Base-by-base conservation (phyloP, 2,329 filamentous ascomycete species). In the Fusarium globosum region DNA sequence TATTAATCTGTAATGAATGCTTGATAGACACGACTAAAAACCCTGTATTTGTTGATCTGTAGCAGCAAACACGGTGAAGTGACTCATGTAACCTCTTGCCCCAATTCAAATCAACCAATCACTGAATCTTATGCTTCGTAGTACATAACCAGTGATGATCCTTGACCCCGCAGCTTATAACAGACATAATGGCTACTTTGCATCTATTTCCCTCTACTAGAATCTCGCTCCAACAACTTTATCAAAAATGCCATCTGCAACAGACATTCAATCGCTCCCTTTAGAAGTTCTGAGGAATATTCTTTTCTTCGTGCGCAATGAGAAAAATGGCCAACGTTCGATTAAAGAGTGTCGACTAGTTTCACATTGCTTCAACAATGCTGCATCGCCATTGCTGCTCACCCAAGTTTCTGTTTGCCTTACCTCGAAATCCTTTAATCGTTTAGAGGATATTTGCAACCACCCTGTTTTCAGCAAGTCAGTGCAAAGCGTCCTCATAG, bases 221-320 rank as follows among this genome's bases (percentile, higher is more conserved):
- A 15, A 38, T 33, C 9, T 30, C 14, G 8, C n/a, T 28, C 16
- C 10, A 12, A 1, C 10, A 33, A 38, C 9, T 15, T 30, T 4
- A 8, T 33, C 33, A 3, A 35, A 9, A 23, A 62, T 55, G 48
- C 4, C 35, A 43, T 30, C 20, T 1, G 4, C 6, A 16, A 23
- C 18, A 2, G 20, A 65, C 9, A 55, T 65, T 7, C 63, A 63
- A 10, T 48, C 57, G 28, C 41, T 63, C 13, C 48, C 63, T 12
- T 18, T 13, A 3, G 48, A 65, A 18, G 5, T 62, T 4, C 58
- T 65, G 0, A 21, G 9, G 8, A 42, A 7, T 6, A 56, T 61
- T 26, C n/a, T 61, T 16, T 20, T 39, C 12, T 26, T n/a, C 1
- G 38, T 61, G 2, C 10, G 36, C 13, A 23, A 28, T 1, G 28